phyloP scores from a whole-genome alignment of 495 filamentous ascomycete genomes.

The Aspergillus asperescens region DNA sequence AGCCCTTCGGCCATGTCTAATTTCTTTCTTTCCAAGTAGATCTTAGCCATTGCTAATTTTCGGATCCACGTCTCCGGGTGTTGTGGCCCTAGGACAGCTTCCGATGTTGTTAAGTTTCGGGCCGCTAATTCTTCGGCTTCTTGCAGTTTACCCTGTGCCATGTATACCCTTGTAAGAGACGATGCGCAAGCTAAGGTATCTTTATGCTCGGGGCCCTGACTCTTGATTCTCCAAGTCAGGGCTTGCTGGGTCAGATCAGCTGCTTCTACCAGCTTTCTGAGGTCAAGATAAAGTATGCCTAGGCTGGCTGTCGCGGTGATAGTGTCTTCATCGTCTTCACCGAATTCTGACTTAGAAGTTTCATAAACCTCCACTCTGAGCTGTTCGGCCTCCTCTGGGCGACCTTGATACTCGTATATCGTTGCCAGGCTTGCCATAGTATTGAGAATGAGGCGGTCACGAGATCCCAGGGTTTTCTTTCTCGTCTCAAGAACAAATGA shows the following conservation, averaged over 20 bases:
- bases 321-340: slow-evolving; percentile 32
- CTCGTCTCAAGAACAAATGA: slow-evolving; percentile 14
- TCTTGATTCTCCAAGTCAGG: slow-evolving; percentile 7
- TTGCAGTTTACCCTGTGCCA: slow-evolving; percentile 19
- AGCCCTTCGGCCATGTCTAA: slow-evolving; percentile 6
- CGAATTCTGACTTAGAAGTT: slow-evolving; percentile 22
- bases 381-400: slow-evolving; percentile 18
- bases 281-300: not conserved
- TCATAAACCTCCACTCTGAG: slow-evolving; percentile 15
- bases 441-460: slow-evolving; percentile 30
- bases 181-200: slow-evolving; percentile 5
- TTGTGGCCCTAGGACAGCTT: slow-evolving; percentile 17
- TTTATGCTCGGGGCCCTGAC: slow-evolving; percentile 11
- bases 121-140: slow-evolving; percentile 33
- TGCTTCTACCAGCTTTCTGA: slow-evolving; percentile 1
- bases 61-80: slow-evolving; percentile 18
- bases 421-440: slow-evolving; percentile 30
- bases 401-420: slow-evolving; percentile 7
- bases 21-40: not conserved
- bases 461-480: slow-evolving; percentile 25
- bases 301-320: slow-evolving; percentile 27
- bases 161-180: slow-evolving; percentile 13
- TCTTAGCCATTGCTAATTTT: slow-evolving; percentile 1
- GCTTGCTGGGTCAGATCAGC: not conserved
- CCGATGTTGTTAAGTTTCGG: slow-evolving; percentile 12